Conservation (phyloP, 1,139 yeast species). For the Zygosaccharomyces pseudobailii region DNA sequence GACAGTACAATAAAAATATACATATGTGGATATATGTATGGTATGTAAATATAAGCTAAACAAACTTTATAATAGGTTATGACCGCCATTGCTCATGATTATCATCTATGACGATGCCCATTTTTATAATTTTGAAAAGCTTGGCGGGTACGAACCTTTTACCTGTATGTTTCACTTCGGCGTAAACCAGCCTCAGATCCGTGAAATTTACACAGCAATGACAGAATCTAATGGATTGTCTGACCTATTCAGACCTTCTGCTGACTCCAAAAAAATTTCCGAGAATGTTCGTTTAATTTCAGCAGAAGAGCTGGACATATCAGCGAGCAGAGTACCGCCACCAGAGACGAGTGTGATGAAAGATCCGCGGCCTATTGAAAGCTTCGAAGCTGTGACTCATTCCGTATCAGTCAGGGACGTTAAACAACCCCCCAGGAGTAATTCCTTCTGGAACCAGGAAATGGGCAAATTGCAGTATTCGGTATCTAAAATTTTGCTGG, state of each 20-base stretch:
- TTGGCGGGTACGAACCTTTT: conserved; percentile 3
- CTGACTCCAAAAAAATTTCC: conserved; percentile 10
- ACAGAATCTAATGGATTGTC: conserved; percentile 1
- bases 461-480: conserved; percentile 19
- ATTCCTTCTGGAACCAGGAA: conserved; percentile 12
- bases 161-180: neutral
- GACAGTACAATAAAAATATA: neutral
- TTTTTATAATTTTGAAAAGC: neutral
- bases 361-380: conserved; percentile 14
- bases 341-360: conserved; percentile 17
- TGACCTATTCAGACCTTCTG: neutral
- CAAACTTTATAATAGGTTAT: neutral
- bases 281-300: conserved; percentile 9
- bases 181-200: neutral
- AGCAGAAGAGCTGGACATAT: conserved; percentile 6
- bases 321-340: conserved; percentile 17
- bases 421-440: conserved; percentile 2
- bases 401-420: conserved; percentile 11
- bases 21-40: neutral
- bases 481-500: conserved; percentile 43
- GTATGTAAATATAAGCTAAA: neutral
- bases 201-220: neutral
- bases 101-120: neutral
- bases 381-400: conserved; percentile 22
- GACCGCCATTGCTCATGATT: neutral